Evolutionary conservation across 148 eudicot species (phyloP).

Genomic region (Silene latifolia): DNA sequence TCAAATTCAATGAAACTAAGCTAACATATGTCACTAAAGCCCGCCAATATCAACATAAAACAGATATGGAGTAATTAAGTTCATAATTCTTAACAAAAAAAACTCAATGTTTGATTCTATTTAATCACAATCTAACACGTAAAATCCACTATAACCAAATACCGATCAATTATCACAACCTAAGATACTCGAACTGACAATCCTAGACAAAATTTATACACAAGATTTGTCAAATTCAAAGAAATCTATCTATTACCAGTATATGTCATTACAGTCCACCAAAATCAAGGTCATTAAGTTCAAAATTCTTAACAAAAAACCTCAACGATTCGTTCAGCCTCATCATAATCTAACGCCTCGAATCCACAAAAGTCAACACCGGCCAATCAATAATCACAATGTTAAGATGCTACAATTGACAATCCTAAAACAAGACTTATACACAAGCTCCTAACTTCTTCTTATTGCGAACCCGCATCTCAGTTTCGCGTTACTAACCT

Average conservation of each 20-base stretch:
- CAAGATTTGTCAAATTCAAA: too few relatives aligned
- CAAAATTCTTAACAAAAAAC: neutral
- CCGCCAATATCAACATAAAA: neutral
- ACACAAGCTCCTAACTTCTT: too few relatives aligned
- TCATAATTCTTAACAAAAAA: neutral
- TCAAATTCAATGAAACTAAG: neutral
- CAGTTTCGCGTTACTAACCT: too few relatives aligned
- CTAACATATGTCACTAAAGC: neutral
- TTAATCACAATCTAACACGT: too few relatives aligned
- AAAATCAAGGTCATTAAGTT: neutral
- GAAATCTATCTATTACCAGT: neutral
- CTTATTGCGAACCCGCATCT: too few relatives aligned
- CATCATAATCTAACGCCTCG: neutral
- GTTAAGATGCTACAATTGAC: neutral
- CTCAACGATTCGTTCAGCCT: neutral
- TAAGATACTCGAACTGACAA: too few relatives aligned
- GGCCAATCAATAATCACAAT: slow-evolving; percentile 3
- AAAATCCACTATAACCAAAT: neutral
- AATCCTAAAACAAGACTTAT: too few relatives aligned
- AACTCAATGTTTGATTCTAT: too few relatives aligned
- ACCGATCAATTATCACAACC: too few relatives aligned
- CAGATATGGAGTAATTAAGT: neutral
- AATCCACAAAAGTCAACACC: neutral
- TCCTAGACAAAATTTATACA: too few relatives aligned
- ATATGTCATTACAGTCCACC: neutral